Evolutionary conservation across 371 early-diverging fungal genomes (phyloP).

Genomic region (Parasitella parasitica): DNA sequence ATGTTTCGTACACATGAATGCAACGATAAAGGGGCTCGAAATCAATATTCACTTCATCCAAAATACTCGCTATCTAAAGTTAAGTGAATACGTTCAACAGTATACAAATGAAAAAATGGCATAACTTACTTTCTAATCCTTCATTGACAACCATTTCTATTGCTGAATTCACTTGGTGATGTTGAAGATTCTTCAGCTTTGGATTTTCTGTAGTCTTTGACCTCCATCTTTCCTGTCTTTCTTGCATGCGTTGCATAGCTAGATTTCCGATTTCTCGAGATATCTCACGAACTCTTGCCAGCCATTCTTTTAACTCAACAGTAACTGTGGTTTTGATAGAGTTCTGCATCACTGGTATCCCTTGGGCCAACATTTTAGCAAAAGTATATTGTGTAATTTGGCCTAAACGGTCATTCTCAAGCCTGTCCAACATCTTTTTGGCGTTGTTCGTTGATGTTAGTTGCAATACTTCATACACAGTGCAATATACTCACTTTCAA

Average conservation of each 20-base stretch:
- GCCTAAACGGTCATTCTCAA: constrained; percentile 71
- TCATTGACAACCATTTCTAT: constrained; percentile 89
- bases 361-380: constrained; percentile 78
- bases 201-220: constrained; percentile 56
- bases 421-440: constrained; percentile 72
- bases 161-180: constrained; percentile 74
- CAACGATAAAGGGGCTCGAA: constrained; percentile 95
- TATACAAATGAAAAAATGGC: background rate
- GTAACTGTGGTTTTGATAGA: constrained; percentile 83
- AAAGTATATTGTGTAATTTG: constrained; percentile 74
- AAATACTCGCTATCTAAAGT: constrained; percentile 53
- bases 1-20: constrained; percentile 90
- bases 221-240: constrained; percentile 65
- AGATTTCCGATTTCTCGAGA: constrained; percentile 83
- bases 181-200: constrained; percentile 53
- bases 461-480: too few species aligned
- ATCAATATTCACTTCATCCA: constrained; percentile 80
- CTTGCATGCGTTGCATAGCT: constrained; percentile 79
- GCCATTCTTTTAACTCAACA: constrained; percentile 90
- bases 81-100: background rate
- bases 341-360: constrained; percentile 84
- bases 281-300: constrained; percentile 81
- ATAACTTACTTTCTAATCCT: constrained; percentile 76
- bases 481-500: constrained; percentile 61
- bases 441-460: too few species aligned